Conservation (phyloP, 352 stramenopile genomes). For the Hyaloperonospora brassicae region DNA sequence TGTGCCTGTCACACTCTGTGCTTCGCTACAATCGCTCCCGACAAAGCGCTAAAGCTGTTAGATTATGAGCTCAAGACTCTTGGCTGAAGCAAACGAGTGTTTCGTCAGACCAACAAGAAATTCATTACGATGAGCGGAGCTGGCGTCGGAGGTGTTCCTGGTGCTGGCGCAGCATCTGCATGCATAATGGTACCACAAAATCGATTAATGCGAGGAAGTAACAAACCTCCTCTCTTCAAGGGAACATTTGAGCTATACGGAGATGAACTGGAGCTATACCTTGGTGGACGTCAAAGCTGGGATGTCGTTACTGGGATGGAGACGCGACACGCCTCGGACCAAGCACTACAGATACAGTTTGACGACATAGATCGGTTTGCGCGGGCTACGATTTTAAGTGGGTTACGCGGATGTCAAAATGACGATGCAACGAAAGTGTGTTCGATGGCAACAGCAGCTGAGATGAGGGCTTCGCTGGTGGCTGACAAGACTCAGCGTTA, state of each 20-base stretch:
- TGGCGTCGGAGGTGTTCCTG: too few relatives aligned
- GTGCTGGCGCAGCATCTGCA: too few relatives aligned
- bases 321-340: background rate
- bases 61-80: too few relatives aligned
- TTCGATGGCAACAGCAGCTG: background rate
- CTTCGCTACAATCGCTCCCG: too few relatives aligned
- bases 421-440: too few relatives aligned
- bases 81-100: too few relatives aligned
- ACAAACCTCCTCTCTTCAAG: slow-evolving; percentile 1
- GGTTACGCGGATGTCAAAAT: background rate
- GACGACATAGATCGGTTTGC: slow-evolving; percentile 2
- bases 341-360: background rate
- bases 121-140: too few relatives aligned
- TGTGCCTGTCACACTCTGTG: too few relatives aligned
- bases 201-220: slow-evolving; percentile 2
- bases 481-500: slow-evolving; percentile 1
- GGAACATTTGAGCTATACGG: slow-evolving; percentile 10
- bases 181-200: too few relatives aligned
- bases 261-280: slow-evolving; percentile 6
- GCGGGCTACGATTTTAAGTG: background rate
- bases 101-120: too few relatives aligned
- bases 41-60: too few relatives aligned
- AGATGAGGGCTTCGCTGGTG: background rate
- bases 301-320: background rate
- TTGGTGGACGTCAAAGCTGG: slow-evolving; percentile 5